Percentiles rank a stretch among this genome's conserved stretches.
These are phyloP conservation scores for Ustilago curta DNA, from an alignment of 1,284 basidiomycete genomes.

Conservation along the genomic window DNA sequence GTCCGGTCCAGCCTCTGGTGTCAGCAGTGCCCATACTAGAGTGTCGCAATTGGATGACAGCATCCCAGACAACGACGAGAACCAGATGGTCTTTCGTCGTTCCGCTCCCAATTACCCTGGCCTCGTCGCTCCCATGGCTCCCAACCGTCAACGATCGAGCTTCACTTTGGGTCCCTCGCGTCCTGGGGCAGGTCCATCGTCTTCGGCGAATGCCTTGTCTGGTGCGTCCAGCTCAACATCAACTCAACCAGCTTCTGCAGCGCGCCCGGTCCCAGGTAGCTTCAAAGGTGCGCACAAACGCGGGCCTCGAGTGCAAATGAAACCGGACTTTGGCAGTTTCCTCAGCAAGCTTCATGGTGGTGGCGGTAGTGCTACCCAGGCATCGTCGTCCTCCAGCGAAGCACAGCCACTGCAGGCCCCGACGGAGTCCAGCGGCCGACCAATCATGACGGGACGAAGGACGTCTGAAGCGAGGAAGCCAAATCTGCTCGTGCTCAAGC, in stretches of 20 bases:
- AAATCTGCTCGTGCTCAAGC: constrained; percentile 28
- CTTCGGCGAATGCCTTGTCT: not conserved
- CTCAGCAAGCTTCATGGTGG: constrained; percentile 17
- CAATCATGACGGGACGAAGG: constrained; percentile 18
- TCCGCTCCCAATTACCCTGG: constrained; percentile 26
- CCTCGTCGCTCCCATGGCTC: constrained; percentile 14
- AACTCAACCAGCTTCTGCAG: not conserved
- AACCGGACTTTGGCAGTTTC: constrained; percentile 24
- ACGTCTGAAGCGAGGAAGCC: constrained; percentile 23
- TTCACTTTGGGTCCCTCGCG: not conserved
- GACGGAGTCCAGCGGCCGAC: constrained; percentile 14
- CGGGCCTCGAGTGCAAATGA: constrained; percentile 28
- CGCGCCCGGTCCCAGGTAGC: constrained; percentile 28
- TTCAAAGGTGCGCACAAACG: constrained; percentile 45
- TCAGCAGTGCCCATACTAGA: constrained; percentile 22
- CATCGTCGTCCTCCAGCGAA: not conserved
- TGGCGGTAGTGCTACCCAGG: not conserved
- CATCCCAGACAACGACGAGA: constrained; percentile 30
- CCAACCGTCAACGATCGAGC: constrained; percentile 7
- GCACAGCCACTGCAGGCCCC: constrained; percentile 11
- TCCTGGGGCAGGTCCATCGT: not conserved
- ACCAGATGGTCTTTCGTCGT: constrained; percentile 33
- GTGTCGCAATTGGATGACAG: constrained; percentile 41
- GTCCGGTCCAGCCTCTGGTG: constrained; percentile 11
- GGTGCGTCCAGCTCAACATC: not conserved